Conservation (phyloP, 192 early-diverging fungal species). For the Entomortierella beljakovae region DNA sequence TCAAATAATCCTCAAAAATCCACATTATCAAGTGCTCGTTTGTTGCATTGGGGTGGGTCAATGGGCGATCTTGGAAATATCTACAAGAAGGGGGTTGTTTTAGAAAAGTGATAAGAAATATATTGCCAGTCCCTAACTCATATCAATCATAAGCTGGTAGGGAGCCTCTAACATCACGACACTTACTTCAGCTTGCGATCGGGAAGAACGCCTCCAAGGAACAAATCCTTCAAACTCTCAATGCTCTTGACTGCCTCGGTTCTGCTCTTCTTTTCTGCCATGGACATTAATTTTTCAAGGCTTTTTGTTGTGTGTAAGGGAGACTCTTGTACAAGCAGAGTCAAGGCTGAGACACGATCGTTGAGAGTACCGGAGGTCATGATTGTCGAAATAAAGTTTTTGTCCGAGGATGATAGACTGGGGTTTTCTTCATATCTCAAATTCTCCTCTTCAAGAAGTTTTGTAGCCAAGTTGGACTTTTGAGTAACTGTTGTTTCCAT, state of each 20-base stretch:
- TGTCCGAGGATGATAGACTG: constrained; percentile 80
- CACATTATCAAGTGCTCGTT: constrained; percentile 86
- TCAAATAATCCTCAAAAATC: constrained; percentile 95
- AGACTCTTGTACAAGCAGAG: constrained; percentile 91
- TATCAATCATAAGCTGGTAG: no score
- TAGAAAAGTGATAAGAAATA: background rate
- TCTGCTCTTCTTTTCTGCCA: constrained; percentile 92
- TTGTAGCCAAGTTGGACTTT: constrained; percentile 63
- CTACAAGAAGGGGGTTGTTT: constrained; percentile 4
- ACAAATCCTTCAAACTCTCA: constrained; percentile 90
- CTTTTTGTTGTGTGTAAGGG: constrained; percentile 84
- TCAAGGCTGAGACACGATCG: constrained; percentile 94
- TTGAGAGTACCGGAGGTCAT: constrained; percentile 91
- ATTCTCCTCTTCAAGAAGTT: constrained; percentile 76
- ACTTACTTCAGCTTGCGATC: constrained; percentile 82
- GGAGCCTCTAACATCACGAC: no score
- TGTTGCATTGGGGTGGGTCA: constrained; percentile 67
- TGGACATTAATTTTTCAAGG: constrained; percentile 80
- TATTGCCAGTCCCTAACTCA: no score
- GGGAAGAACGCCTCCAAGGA: constrained; percentile 84
- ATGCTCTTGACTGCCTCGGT: constrained; percentile 89
- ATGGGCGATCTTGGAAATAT: constrained; percentile 94
- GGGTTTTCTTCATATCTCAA: constrained; percentile 62
- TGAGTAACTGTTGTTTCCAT: constrained; percentile 43
- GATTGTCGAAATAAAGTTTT: constrained; percentile 88